Evolutionary conservation across 331 rosid genomes (phyloP).

Genomic region (Phaseolus coccineus): DNA sequence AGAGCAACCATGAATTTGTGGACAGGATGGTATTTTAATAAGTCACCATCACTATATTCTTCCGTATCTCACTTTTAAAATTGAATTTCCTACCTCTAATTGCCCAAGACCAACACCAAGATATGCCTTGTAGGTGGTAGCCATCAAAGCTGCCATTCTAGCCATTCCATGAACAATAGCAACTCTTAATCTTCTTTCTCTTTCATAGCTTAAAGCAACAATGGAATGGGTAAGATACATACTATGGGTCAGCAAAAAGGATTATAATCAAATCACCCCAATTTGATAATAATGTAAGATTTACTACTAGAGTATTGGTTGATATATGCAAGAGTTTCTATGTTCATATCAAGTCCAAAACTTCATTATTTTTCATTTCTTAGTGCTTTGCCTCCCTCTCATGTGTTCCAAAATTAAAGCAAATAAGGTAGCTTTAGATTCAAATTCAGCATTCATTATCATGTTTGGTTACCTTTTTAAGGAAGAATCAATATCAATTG

Average conservation of each 20-base stretch:
- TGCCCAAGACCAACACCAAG: constrained; percentile 96
- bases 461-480: constrained; percentile 63
- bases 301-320: constrained; percentile 11
- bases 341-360: constrained; percentile 16
- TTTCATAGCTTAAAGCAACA: constrained; percentile 69
- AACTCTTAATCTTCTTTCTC: constrained; percentile 74
- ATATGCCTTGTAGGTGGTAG: constrained; percentile 93
- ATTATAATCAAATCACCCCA: constrained; percentile 28
- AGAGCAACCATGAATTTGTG: constrained; percentile 33
- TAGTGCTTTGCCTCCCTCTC: constrained; percentile 16
- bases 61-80: constrained; percentile 18
- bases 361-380: not conserved
- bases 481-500: constrained; percentile 67
- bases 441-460: constrained; percentile 14
- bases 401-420: constrained; percentile 17
- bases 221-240: not conserved
- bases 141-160: constrained; percentile 96
- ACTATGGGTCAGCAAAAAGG: constrained; percentile 24
- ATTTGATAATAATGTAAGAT: constrained; percentile 10
- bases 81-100: constrained; percentile 64
- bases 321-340: not conserved
- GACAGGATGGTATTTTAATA: constrained; percentile 2
- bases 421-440: constrained; percentile 12
- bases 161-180: constrained; percentile 95
- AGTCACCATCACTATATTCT: constrained; percentile 33